Percentiles rank a stretch among this genome's conserved stretches.
phyloP scores from a whole-genome alignment of 1,284 basidiomycete species.

The Heterobasidion annosum region DNA sequence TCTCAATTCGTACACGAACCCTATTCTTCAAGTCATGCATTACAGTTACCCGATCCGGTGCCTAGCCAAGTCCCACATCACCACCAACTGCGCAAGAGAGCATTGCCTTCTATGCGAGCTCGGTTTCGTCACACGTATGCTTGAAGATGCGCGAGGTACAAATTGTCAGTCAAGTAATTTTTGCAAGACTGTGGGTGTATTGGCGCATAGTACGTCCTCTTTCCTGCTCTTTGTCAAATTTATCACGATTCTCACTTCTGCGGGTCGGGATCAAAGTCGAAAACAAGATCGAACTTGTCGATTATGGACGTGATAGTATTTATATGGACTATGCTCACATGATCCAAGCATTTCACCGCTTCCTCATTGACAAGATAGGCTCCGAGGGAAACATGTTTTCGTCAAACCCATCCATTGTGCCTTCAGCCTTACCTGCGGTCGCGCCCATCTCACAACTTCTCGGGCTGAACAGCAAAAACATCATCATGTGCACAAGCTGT shows the following conservation, averaged over 20 bases:
- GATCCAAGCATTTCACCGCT: slow-evolving; percentile 93
- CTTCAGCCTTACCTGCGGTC: slow-evolving; percentile 24
- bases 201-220: slow-evolving; percentile 56
- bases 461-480: slow-evolving; percentile 68
- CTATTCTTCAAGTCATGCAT: slow-evolving; percentile 86
- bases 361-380: slow-evolving; percentile 77
- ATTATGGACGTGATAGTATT: slow-evolving; percentile 71
- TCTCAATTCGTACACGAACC: slow-evolving; percentile 94
- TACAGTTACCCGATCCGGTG: slow-evolving; percentile 73
- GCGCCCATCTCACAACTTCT: slow-evolving; percentile 76
- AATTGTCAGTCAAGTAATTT: slow-evolving; percentile 98
- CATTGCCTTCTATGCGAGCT: slow-evolving; percentile 94
- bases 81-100: slow-evolving; percentile 78
- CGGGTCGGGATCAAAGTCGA: slow-evolving; percentile 30
- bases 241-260: neutral
- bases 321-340: slow-evolving; percentile 78
- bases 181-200: slow-evolving; percentile 82
- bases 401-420: slow-evolving; percentile 45
- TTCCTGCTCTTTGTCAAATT: neutral
- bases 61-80: slow-evolving; percentile 88
- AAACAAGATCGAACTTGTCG: slow-evolving; percentile 83
- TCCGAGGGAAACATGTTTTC: slow-evolving; percentile 61
- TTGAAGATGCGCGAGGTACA: slow-evolving; percentile 88
- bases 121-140: slow-evolving; percentile 92
- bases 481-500: slow-evolving; percentile 73